Evolutionary conservation across 306 rosid species (phyloP).

Genomic region (Benincasa hispida): DNA sequence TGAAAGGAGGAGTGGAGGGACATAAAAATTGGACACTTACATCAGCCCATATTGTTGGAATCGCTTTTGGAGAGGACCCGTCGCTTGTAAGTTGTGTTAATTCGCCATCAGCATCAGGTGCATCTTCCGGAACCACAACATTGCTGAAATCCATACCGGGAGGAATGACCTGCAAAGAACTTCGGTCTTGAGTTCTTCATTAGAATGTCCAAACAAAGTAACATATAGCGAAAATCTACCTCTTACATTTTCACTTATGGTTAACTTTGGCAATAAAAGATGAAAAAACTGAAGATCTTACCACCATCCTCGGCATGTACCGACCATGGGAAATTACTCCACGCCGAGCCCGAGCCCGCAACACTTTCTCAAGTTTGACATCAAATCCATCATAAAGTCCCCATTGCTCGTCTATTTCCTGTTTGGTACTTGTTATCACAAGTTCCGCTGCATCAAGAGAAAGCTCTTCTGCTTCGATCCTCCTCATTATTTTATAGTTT

Average conservation of each 20-base stretch:
- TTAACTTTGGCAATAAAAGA: background rate
- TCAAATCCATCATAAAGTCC: conserved; percentile 90
- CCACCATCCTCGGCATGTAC: conserved; percentile 95
- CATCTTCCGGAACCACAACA: conserved; percentile 60
- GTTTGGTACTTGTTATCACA: conserved; percentile 84
- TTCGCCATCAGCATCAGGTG: conserved; percentile 59
- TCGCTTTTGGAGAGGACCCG: conserved; percentile 50
- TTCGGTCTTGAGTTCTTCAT: conserved; percentile 5
- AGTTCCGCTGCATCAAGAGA: conserved; percentile 86
- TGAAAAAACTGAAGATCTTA: conserved; percentile 16
- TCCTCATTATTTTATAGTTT: conserved; percentile 74
- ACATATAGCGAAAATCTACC: background rate
- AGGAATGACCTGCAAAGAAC: conserved; percentile 55
- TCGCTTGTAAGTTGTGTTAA: conserved; percentile 30
- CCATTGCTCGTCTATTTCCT: conserved; percentile 92
- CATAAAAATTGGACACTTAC: conserved; percentile 33
- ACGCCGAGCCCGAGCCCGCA: conserved; percentile 79
- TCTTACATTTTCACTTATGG: background rate
- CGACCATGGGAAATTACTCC: conserved; percentile 80
- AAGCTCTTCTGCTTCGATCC: conserved; percentile 88
- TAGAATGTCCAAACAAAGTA: background rate
- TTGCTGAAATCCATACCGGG: conserved; percentile 94
- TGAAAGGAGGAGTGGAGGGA: background rate
- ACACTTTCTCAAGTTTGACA: conserved; percentile 78
- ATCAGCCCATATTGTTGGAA: conserved; percentile 72